phyloP scores from a whole-genome alignment of 108 stramenopile species.

The Cyclostephanos invisitatus region DNA sequence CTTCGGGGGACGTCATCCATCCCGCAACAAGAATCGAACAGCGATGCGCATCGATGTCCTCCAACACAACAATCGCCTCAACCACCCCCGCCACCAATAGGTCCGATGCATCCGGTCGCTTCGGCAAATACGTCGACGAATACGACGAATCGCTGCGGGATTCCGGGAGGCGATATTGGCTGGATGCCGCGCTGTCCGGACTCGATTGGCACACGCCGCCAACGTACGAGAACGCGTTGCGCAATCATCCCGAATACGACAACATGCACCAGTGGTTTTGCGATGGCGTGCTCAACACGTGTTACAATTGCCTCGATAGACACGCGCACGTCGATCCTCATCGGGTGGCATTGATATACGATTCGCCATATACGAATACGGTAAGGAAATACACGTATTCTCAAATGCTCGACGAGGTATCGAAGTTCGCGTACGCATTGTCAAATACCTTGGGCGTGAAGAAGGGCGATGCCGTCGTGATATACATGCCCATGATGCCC shows the following conservation, averaged over 20 bases:
- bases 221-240: too few relatives aligned
- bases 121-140: neutral
- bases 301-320: constrained; percentile 75
- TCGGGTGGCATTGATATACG: constrained; percentile 65
- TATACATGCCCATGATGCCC: constrained; percentile 90
- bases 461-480: constrained; percentile 72
- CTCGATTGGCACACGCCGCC: too few relatives aligned
- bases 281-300: constrained; percentile 63
- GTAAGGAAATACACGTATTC: constrained; percentile 51
- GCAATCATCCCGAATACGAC: neutral
- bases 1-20: too few relatives aligned
- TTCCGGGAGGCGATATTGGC: too few relatives aligned
- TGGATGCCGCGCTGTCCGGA: too few relatives aligned
- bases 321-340: constrained; percentile 56
- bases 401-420: constrained; percentile 65
- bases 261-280: constrained; percentile 47
- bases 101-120: neutral
- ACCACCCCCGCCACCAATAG: too few relatives aligned
- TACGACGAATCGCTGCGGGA: too few relatives aligned
- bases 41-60: too few relatives aligned
- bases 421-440: constrained; percentile 55
- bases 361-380: constrained; percentile 54
- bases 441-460: constrained; percentile 56
- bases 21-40: constrained; percentile 12
- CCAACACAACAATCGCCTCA: too few relatives aligned